Percentiles rank a stretch among this genome's conserved stretches.
phyloP scores from a whole-genome alignment of 345 rosid genomes.

The Jatropha curcas region DNA sequence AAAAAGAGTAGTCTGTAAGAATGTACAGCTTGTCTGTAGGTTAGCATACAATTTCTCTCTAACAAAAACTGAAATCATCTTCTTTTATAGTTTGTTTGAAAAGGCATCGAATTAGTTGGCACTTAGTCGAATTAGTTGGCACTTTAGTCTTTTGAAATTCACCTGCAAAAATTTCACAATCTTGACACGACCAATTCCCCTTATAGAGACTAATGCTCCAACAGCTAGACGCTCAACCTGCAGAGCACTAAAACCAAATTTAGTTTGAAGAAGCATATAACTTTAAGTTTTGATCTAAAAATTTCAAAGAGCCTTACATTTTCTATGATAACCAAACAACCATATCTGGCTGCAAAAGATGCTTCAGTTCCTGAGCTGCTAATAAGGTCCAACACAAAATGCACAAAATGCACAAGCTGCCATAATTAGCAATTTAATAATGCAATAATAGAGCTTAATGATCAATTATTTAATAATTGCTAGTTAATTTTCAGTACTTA shows the following conservation, averaged over 20 bases:
- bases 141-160: constrained; percentile 8
- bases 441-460: too few relatives aligned
- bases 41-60: background rate
- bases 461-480: too few relatives aligned
- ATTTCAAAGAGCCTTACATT: constrained; percentile 45
- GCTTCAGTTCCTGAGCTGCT: too few relatives aligned
- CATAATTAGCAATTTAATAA: too few relatives aligned
- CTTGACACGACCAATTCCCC: constrained; percentile 73
- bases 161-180: constrained; percentile 52
- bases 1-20: too few relatives aligned
- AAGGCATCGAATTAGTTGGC: background rate
- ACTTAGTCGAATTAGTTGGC: background rate
- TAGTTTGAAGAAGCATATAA: constrained; percentile 7
- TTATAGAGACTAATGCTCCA: constrained; percentile 67
- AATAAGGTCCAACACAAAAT: constrained; percentile 75
- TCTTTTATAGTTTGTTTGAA: background rate
- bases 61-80: background rate
- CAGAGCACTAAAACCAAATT: constrained; percentile 21
- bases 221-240: constrained; percentile 70
- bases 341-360: too few relatives aligned
- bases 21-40: too few relatives aligned
- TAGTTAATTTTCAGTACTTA: too few relatives aligned
- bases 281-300: background rate
- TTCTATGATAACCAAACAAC: too few relatives aligned
- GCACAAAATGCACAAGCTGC: constrained; percentile 75